A percentile compares a stretch with the other conserved stretches of the same genome.
phyloP scores from a whole-genome alignment of 148 eudicot species.

The Heliamphora exappendiculata region DNA sequence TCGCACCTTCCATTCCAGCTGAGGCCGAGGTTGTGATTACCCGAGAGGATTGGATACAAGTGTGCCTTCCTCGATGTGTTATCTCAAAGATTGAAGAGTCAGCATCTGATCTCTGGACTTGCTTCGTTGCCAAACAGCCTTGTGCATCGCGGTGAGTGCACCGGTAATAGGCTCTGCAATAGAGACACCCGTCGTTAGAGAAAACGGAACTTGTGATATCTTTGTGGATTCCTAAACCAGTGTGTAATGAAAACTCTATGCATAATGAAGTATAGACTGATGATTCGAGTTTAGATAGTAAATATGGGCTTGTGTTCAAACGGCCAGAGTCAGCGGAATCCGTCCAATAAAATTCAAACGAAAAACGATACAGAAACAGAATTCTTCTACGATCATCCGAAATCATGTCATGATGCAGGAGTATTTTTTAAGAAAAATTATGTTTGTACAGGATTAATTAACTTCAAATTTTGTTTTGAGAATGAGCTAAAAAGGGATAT shows the following conservation, averaged over 20 bases:
- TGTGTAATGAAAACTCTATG: neutral
- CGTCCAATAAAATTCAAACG: no score
- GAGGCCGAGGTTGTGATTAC: constrained; percentile 1
- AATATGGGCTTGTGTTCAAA: neutral
- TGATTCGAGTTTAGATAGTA: neutral
- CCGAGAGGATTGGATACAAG: constrained; percentile 26
- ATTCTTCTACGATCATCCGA: no score
- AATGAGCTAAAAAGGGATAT: no score
- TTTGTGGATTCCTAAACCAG: neutral
- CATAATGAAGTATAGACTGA: no score
- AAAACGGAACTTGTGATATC: neutral
- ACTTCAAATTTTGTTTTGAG: no score
- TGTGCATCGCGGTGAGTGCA: constrained; percentile 60
- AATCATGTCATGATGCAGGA: no score
- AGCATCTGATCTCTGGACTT: constrained; percentile 56
- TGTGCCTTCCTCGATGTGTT: constrained; percentile 49
- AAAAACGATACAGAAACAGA: no score
- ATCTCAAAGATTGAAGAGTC: constrained; percentile 46
- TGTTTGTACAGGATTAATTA: no score
- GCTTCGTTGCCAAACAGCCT: constrained; percentile 62
- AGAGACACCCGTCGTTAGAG: neutral
- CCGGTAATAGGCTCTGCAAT: constrained; percentile 70
- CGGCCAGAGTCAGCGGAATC: no score
- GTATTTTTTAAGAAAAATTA: no score
- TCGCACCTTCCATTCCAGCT: constrained; percentile 9